Percentiles rank a stretch among this genome's conserved stretches.
These are phyloP conservation scores for Tricholoma terreum DNA, from an alignment of 768 basidiomycete genomes.

Conservation along the genomic window DNA sequence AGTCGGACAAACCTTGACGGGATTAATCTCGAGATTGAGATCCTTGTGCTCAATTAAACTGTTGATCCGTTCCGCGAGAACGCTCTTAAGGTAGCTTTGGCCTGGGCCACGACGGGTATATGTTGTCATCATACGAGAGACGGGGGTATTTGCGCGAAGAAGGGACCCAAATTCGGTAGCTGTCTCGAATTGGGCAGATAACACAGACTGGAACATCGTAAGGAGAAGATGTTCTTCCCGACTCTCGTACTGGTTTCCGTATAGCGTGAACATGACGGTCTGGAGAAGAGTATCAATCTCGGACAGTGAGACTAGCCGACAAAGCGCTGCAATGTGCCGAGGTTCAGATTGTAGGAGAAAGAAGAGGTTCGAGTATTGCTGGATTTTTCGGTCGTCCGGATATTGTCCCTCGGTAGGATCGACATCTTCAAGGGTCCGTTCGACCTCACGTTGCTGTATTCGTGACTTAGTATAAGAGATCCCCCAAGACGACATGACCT, in stretches of 20 bases:
- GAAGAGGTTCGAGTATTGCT: conserved; percentile 98
- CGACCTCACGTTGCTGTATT: conserved; percentile 87
- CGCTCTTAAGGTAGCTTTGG: conserved; percentile 96
- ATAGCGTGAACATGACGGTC: conserved; percentile 99
- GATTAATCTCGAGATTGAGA: conserved; percentile 98
- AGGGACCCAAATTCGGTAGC: conserved; percentile 99
- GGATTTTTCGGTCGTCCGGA: conserved; percentile 90
- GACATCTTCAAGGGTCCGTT: conserved; percentile 92
- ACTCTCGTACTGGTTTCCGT: conserved; percentile 98
- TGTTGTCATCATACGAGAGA: conserved; percentile 99
- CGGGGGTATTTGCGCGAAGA: conserved; percentile 96
- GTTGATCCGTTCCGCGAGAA: conserved; percentile 97
- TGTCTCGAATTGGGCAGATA: conserved; percentile 98
- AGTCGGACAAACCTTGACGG: conserved; percentile 71
- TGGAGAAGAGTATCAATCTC: conserved; percentile 99
- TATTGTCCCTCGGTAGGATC: conserved; percentile 90
- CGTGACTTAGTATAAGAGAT: conserved; percentile 12
- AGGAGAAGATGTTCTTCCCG: conserved; percentile 96
- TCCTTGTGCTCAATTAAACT: conserved; percentile 99
- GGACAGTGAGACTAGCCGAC: conserved; percentile 90
- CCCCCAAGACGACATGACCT: neutral
- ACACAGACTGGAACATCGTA: conserved; percentile 99
- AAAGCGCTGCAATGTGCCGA: conserved; percentile 92
- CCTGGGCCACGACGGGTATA: conserved; percentile 98
- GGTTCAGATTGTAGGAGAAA: conserved; percentile 98